These are phyloP conservation scores for Nakazawaea siamensis DNA, from an alignment of 805 yeast genomes.

Conservation along the genomic window DNA sequence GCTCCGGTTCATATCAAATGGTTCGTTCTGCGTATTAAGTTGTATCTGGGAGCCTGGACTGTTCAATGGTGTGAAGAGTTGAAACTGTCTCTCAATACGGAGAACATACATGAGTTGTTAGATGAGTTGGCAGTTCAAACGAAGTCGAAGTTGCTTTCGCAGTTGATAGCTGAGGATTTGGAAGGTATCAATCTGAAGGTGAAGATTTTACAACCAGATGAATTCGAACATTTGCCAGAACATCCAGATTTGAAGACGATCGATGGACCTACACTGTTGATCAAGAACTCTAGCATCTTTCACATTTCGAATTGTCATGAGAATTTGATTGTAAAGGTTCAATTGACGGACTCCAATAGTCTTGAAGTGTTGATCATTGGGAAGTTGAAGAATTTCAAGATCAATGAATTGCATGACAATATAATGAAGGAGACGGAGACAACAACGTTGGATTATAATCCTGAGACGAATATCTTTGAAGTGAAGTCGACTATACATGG, in stretches of 20 bases:
- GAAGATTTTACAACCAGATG: conserved; percentile 18
- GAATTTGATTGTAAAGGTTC: conserved; percentile 23
- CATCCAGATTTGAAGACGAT: conserved; percentile 17
- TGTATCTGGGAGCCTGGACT: conserved; percentile 45
- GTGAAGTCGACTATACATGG: conserved; percentile 19
- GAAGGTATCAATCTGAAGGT: conserved; percentile 29
- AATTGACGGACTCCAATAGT: conserved; percentile 17
- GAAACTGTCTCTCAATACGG: conserved; percentile 10
- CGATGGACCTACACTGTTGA: conserved; percentile 22
- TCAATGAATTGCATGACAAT: conserved; percentile 7
- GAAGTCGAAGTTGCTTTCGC: conserved; percentile 40
- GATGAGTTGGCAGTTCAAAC: conserved; percentile 31
- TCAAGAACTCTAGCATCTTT: conserved; percentile 27
- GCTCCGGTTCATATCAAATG: conserved; percentile 29
- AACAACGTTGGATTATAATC: conserved; percentile 8
- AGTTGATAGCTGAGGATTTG: conserved; percentile 44
- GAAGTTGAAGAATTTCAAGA: conserved; percentile 16
- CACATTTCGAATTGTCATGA: conserved; percentile 27
- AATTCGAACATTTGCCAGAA: conserved; percentile 8
- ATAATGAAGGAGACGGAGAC: conserved; percentile 6
- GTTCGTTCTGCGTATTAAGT: conserved; percentile 46
- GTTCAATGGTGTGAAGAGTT: conserved; percentile 37
- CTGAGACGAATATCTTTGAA: conserved; percentile 18
- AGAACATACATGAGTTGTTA: conserved; percentile 24
- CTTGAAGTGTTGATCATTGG: conserved; percentile 27